phyloP scores from a whole-genome alignment of 495 filamentous ascomycete genomes.

The Neurospora tetrasperma region DNA sequence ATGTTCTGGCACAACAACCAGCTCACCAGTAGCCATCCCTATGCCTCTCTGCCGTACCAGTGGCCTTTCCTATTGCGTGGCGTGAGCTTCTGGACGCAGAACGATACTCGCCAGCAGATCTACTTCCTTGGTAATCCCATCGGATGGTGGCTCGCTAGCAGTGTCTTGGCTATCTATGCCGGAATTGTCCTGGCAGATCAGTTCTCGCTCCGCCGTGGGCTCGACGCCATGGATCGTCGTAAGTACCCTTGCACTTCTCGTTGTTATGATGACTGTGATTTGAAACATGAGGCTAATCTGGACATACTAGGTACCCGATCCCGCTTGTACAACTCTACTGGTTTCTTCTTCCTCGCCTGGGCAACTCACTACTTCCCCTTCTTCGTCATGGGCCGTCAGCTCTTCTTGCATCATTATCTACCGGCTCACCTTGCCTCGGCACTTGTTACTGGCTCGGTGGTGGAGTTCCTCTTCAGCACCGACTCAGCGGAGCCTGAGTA shows the following conservation, averaged over 20 bases:
- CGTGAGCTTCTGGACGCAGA: conserved; percentile 99
- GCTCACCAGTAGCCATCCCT: conserved; percentile 91
- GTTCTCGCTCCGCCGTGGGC: conserved; percentile 77
- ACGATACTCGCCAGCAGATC: conserved; percentile 91
- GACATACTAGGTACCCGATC: conserved; percentile 61
- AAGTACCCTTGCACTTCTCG: conserved; percentile 34
- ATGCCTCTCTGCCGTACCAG: conserved; percentile 86
- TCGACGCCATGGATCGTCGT: conserved; percentile 92
- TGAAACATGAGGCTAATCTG: conserved; percentile 12
- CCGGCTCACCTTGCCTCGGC: conserved; percentile 87
- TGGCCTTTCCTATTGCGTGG: conserved; percentile 96
- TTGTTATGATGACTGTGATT: background rate
- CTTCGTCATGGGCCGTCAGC: conserved; percentile 93
- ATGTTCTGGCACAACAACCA: conserved; percentile 99
- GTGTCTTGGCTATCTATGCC: conserved; percentile 82
- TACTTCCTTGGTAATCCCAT: conserved; percentile 97
- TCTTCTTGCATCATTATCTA: conserved; percentile 96
- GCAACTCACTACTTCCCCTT: conserved; percentile 96
- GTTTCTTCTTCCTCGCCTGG: conserved; percentile 98
- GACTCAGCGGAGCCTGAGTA: conserved; percentile 54
- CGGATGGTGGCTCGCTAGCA: conserved; percentile 94
- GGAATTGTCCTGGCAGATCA: conserved; percentile 91
- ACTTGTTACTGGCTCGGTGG: conserved; percentile 88
- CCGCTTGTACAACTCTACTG: conserved; percentile 93
- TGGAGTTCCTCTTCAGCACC: conserved; percentile 93